Evolutionary conservation across 192 early-diverging fungal genomes (phyloP), one percentile per base, ranked within the genome.

Genomic region (Diversispora eburnea): DNA sequence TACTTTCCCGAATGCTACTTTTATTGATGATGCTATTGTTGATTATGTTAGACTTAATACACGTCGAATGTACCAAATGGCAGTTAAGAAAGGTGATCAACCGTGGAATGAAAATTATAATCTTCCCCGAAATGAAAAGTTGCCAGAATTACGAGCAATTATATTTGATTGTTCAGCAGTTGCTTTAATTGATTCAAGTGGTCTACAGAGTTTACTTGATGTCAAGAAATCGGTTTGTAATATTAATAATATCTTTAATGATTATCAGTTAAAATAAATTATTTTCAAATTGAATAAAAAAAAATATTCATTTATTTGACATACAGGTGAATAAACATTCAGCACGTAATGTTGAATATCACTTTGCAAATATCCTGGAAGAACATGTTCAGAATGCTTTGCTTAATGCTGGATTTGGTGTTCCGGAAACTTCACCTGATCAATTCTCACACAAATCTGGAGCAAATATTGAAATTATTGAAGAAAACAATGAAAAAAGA

Each of bases 161-260:
- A 83, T 96, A 20, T 83, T 94, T 65, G 94, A 96, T 75, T 88
- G 95, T 62, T 84, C 88, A 0, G 86, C 85, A 22, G 91, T 95
- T 41, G 89, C 90, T 52, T 76, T 85, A 54, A 82, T 95, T 54
- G 94, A 96, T 70, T 84, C 87, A n/a, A 91, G 92, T 5, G 93
- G 92, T 45, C 74, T 92, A 43, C 90, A 93, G 72, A 85, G 84
- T 46, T 84, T 96, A 3, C 77, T 91, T 19, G 92, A 94, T 54
- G 75, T 80, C 7, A 58, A 22, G 20, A 58, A 58, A 20, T 15
- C 56, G 56, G 56, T 58, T 58, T 5, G 56, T 33, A 20, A 58
- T 20, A 58, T 20, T 20, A 5, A 15, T 5, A 58, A 58, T 58
- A 58, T 58, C 19, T 54, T 2, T 51, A 12, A 13, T 58, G 19